A percentile compares a stretch with the other conserved stretches of the same genome.
These are phyloP conservation scores for Brassica juncea DNA, from an alignment of 345 rosid species.

Conservation along the genomic window DNA sequence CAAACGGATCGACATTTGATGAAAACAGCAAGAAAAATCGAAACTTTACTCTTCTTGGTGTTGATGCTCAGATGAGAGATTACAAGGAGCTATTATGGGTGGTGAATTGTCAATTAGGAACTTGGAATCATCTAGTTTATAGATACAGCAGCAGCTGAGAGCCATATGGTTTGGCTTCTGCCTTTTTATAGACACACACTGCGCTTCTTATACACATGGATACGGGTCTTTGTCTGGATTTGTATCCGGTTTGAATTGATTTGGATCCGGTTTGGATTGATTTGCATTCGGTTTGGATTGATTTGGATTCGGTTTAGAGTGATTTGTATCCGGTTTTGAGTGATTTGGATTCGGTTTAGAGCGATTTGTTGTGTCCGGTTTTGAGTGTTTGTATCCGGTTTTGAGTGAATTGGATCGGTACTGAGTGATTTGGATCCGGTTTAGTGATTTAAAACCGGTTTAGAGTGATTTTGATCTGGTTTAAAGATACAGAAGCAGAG, in stretches of 20 bases:
- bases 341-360: background rate
- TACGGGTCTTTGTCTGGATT: conserved; percentile 16
- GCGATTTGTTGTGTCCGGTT: too few species aligned
- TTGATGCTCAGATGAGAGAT: conserved; percentile 1
- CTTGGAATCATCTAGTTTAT: conserved; percentile 29
- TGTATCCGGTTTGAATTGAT: background rate
- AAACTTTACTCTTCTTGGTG: background rate
- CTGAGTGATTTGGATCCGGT: background rate
- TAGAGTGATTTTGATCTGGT: background rate
- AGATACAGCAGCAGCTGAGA: conserved; percentile 19
- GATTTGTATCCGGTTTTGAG: background rate
- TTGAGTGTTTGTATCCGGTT: background rate
- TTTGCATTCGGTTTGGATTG: background rate
- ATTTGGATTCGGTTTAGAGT: background rate
- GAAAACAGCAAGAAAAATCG: background rate
- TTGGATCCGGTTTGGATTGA: background rate
- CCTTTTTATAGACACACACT: conserved; percentile 21
- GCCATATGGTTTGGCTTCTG: conserved; percentile 8
- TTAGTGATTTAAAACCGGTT: background rate
- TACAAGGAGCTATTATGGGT: background rate
- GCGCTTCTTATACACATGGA: conserved; percentile 2
- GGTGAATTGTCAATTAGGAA: conserved; percentile 15
- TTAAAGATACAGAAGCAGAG: background rate
- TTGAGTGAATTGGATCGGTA: background rate
- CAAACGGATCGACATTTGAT: conserved; percentile 37